phyloP scores from a whole-genome alignment of 768 basidiomycete genomes.

The Psilocybe sp. region DNA sequence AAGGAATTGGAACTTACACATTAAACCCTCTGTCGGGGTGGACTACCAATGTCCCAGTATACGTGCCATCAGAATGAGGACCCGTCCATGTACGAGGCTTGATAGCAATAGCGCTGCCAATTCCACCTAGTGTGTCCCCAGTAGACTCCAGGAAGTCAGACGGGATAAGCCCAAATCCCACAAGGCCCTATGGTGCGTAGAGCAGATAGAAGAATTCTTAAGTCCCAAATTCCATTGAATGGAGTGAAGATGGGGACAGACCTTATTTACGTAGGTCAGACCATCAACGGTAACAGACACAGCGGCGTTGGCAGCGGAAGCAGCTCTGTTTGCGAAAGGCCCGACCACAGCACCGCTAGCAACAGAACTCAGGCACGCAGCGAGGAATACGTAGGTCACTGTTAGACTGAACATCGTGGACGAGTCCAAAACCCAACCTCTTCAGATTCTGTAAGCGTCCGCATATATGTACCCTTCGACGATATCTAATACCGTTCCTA shows the following conservation, averaged over 20 bases:
- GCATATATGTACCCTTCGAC: too few species aligned
- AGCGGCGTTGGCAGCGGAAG: conserved; percentile 9
- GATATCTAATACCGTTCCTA: too few species aligned
- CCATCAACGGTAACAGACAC: conserved; percentile 12
- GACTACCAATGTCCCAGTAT: conserved; percentile 46
- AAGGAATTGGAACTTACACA: conserved; percentile 33
- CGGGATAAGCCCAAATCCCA: conserved; percentile 59
- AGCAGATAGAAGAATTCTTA: not conserved
- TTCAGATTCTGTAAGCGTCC: too few species aligned
- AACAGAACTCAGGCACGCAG: not conserved
- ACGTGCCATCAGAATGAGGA: conserved; percentile 30
- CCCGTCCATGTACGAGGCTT: conserved; percentile 44
- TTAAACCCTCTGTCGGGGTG: conserved; percentile 64
- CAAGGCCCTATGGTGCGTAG: conserved; percentile 40
- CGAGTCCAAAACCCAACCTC: too few species aligned
- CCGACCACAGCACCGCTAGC: not conserved
- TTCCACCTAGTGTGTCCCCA: conserved; percentile 58
- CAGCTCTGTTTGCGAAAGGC: not conserved
- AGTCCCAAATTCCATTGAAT: not conserved
- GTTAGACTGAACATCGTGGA: not conserved
- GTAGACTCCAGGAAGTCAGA: conserved; percentile 55
- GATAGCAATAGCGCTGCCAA: conserved; percentile 60
- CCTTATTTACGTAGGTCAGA: conserved; percentile 14
- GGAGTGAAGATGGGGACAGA: not conserved
- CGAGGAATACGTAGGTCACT: not conserved